Base-by-base conservation (phyloP, 768 basidiomycete species). In the Hygrophorus russula region DNA sequence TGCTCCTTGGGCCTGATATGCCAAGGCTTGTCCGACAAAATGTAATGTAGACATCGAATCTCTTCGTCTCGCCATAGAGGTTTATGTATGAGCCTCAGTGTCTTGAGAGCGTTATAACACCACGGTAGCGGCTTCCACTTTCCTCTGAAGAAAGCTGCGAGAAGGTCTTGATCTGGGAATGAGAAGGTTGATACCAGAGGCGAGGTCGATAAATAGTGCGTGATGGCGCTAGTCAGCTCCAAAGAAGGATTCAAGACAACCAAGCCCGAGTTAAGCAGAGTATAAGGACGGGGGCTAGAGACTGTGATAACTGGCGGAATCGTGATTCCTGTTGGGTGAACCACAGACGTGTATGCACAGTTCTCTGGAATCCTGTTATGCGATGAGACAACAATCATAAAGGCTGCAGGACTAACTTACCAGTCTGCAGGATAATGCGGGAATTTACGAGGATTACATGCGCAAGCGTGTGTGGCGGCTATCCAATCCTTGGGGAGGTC, bases 161-260 rank as follows among this genome's bases (percentile, higher is more conserved):
- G 74, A 27, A 96, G 71, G 52, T 99, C 94, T 59, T 99, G 94
- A 60, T 99, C 94, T 1, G 90, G 80, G 59, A 97, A 96, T 36
- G 56, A 61, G 52, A 68, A 76, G 28, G 60, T 62, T 13, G 62
- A 24, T 43, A 73, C 63, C 41, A 59, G 59, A 39, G 59, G 63
- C 47, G 56, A 59, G 5, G 67, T 67, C 8, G 65, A 61, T 28
- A 93, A 70, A 56, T 72, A 80, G 35, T 71, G 54, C 28, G 67
- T 56, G 46, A 98, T 70, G 6, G 58, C 59, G 12, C 71, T 56
- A 45, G 78, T 68, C 4, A 82, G 66, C 18, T 66, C 56, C 9
- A 52, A 39, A 2, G 86, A 91, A 1, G 96, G 94, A 15, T 70
- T 75, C 36, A 97, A 70, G 36, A 97, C 77, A 45, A 99, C 84